Conservation (phyloP, 73 alveolate species). For the Loxodes magnus region DNA sequence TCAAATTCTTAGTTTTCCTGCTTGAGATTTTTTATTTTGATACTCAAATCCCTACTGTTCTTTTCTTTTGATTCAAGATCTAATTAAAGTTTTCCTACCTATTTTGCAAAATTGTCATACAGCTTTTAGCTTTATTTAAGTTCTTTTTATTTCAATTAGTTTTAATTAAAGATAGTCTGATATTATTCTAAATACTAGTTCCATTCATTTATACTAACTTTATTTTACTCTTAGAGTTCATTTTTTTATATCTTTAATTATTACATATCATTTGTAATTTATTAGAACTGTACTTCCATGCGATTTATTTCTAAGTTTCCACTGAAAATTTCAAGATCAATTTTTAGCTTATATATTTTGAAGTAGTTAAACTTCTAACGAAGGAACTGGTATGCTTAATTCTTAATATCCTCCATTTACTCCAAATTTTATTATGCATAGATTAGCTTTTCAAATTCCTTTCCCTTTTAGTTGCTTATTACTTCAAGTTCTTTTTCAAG, state of each 20-base stretch:
- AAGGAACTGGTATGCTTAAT: conserved; percentile 47
- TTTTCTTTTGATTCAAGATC: conserved; percentile 34
- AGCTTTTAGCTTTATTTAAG: conserved; percentile 12
- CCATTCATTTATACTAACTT: too few species aligned
- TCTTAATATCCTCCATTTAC: conserved; percentile 51
- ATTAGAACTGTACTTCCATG: conserved; percentile 19
- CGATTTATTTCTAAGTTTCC: not conserved
- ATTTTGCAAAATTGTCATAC: conserved; percentile 32
- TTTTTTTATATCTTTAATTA: too few species aligned
- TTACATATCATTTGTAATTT: too few species aligned
- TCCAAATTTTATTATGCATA: conserved; percentile 37
- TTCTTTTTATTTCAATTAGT: conserved; percentile 21
- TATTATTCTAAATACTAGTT: too few species aligned
- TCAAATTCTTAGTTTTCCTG: conserved; percentile 10
- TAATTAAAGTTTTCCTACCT: conserved; percentile 24
- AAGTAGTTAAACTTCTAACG: conserved; percentile 43
- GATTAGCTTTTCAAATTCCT: conserved; percentile 35
- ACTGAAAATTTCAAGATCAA: not conserved
- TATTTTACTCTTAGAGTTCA: too few species aligned
- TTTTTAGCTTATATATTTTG: conserved; percentile 19
- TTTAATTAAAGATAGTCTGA: too few species aligned
- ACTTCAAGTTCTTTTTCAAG: conserved; percentile 54
- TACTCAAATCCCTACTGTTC: conserved; percentile 32
- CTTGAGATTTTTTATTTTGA: conserved; percentile 32
- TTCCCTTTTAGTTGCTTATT: conserved; percentile 32